Evolutionary conservation across 2,329 filamentous ascomycete genomes (phyloP), one percentile per base, ranked within the genome.

Genomic region (Elsinoe australis): DNA sequence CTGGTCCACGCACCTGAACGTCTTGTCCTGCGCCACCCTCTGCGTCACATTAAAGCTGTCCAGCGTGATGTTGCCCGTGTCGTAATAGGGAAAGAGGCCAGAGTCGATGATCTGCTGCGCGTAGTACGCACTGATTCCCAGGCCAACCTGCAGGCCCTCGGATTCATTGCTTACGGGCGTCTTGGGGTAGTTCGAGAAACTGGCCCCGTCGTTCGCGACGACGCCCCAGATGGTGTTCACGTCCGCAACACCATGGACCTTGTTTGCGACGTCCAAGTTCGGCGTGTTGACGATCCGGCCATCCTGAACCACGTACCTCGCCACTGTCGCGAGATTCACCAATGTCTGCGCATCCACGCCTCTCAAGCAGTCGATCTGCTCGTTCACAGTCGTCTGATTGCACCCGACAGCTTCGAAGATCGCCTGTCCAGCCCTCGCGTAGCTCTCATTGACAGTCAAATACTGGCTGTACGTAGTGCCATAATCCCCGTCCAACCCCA

Each of bases 1-100:
- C 59, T 80, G 71, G 57, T 79, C 75, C 44, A 76, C 64, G 58
- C 78, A 82, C 49, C 76, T 72, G 66, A 80, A 80, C 6, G 72
- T 71, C 45, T 69, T 74, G 59, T 81, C 77, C 2, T 77, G 80
- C 2, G 74, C 71, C 32, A 80, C 65, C 4, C 73, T 73, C 5
- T 73, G 65, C 15, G 71, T 70, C 26, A 74, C 66, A 51, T 77
- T 78, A 67, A 74, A 80, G 2, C 77, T 66, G 51, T 78, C 71
- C 5, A 76, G 67, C 0, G 76, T 79, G 6, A 68, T 50, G 41
- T 78, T 76, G 2, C 71, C 67, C 0, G 69, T 68, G 18, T 62
- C 53, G 15, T 70, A 67, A 21, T 71, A 56, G 0, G 77, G 75
- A 55, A 79, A 78, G 10, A 80, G 67, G 1, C 63, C 61, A 0